Evolutionary conservation across 2,329 filamentous ascomycete genomes (phyloP).

Genomic region (Corynespora cassiicola): DNA sequence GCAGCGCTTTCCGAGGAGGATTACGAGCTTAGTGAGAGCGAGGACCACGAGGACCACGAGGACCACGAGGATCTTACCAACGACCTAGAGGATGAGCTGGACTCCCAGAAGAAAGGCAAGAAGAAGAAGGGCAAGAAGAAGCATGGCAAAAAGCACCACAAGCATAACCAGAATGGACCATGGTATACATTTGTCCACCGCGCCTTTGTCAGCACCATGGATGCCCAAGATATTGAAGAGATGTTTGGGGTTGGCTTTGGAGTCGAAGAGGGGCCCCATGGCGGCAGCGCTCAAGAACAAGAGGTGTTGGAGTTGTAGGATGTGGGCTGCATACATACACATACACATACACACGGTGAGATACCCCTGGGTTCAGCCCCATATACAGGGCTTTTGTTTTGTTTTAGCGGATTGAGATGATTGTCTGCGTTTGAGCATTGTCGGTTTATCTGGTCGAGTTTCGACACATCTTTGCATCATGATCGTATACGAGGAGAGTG

Average conservation of each 20-base stretch:
- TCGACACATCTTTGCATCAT: too few relatives aligned
- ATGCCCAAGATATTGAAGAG: conserved; percentile 67
- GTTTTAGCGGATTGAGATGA: too few relatives aligned
- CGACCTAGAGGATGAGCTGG: conserved; percentile 23
- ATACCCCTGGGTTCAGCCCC: too few relatives aligned
- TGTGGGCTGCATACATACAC: not conserved
- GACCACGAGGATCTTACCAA: conserved; percentile 38
- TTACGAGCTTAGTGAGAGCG: conserved; percentile 23
- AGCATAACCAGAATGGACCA: conserved; percentile 61
- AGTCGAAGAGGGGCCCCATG: not conserved
- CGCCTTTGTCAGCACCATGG: conserved; percentile 79
- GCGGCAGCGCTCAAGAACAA: conserved; percentile 11
- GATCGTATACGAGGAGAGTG: too few relatives aligned
- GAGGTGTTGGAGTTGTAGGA: conserved; percentile 26
- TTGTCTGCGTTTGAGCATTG: too few relatives aligned
- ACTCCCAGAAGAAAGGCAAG: conserved; percentile 45
- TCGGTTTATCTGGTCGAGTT: too few relatives aligned
- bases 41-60: conserved; percentile 16
- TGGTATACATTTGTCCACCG: conserved; percentile 81
- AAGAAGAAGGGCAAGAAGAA: conserved; percentile 59
- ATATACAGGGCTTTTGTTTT: too few relatives aligned
- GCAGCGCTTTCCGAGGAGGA: conserved; percentile 7
- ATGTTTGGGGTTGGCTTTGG: conserved; percentile 25
- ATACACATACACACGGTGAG: too few relatives aligned
- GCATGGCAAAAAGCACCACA: conserved; percentile 56